Evolutionary conservation across 306 rosid genomes (phyloP).

Genomic region (Lathyrus sativus): DNA sequence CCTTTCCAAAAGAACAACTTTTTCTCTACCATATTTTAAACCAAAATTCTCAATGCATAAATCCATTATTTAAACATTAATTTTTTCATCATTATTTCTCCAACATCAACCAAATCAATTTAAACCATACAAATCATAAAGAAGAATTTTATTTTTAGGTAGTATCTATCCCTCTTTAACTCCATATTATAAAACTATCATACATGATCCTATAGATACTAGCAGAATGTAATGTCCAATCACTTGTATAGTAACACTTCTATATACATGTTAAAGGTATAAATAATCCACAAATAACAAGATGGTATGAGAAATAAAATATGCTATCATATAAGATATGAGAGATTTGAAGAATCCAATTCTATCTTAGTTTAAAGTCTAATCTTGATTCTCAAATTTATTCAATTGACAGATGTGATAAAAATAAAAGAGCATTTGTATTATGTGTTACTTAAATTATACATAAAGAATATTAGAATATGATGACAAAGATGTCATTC

Average conservation of each 20-base stretch:
- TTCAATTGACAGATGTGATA: conserved; percentile 31
- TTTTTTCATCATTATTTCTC: neutral
- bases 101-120: neutral
- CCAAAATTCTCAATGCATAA: neutral
- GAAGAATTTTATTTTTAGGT: neutral
- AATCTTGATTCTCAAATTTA: conserved; percentile 31
- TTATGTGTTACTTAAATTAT: conserved; percentile 37
- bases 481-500: conserved; percentile 43
- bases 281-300: conserved; percentile 29
- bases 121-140: neutral
- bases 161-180: neutral
- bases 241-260: neutral
- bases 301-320: conserved; percentile 15
- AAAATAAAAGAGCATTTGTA: conserved; percentile 31
- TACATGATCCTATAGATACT: conserved; percentile 16
- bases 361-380: conserved; percentile 40
- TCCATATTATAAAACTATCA: conserved; percentile 19
- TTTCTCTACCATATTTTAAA: too few relatives aligned
- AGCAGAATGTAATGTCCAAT: conserved; percentile 8
- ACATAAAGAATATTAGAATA: conserved; percentile 38
- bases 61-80: neutral
- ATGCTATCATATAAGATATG: conserved; percentile 21
- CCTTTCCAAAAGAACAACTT: too few relatives aligned
- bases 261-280: neutral
- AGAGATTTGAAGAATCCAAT: conserved; percentile 46